phyloP scores from a whole-genome alignment of 306 rosid species.

The Castanea mollissima region DNA sequence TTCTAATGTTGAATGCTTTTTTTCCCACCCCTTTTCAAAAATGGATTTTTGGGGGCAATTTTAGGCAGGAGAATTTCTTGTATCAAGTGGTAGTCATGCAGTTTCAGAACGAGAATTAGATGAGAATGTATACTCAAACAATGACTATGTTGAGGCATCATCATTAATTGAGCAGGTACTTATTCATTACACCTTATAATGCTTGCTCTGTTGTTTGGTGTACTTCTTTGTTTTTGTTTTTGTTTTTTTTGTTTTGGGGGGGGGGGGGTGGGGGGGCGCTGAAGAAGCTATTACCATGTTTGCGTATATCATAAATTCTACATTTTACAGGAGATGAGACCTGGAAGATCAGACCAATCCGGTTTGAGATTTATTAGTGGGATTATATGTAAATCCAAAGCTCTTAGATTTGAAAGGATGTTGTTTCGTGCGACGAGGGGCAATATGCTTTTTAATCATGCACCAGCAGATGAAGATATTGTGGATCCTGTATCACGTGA shows the following conservation, averaged over 20 bases:
- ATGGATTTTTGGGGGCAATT: constrained; percentile 26
- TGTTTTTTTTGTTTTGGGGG: too few relatives aligned
- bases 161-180: constrained; percentile 87
- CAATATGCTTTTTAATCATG: constrained; percentile 97
- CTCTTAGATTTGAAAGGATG: constrained; percentile 92
- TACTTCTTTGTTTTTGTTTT: too few relatives aligned
- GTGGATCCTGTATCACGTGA: constrained; percentile 89
- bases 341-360: constrained; percentile 66
- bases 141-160: constrained; percentile 55
- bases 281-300: constrained; percentile 13
- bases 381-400: constrained; percentile 81
- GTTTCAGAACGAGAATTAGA: constrained; percentile 71
- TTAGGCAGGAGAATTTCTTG: constrained; percentile 88
- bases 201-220: constrained; percentile 12
- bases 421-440: constrained; percentile 98
- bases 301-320: constrained; percentile 21
- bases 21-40: constrained; percentile 11
- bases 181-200: constrained; percentile 11
- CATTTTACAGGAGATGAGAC: constrained; percentile 68
- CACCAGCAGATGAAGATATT: constrained; percentile 74
- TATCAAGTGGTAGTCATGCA: constrained; percentile 58
- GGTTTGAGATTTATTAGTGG: constrained; percentile 96
- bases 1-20: neutral
- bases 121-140: constrained; percentile 69
- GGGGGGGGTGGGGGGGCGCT: too few relatives aligned